Evolutionary conservation across 2,329 filamentous ascomycete genomes (phyloP).

Genomic region (Penicillium sp.): DNA sequence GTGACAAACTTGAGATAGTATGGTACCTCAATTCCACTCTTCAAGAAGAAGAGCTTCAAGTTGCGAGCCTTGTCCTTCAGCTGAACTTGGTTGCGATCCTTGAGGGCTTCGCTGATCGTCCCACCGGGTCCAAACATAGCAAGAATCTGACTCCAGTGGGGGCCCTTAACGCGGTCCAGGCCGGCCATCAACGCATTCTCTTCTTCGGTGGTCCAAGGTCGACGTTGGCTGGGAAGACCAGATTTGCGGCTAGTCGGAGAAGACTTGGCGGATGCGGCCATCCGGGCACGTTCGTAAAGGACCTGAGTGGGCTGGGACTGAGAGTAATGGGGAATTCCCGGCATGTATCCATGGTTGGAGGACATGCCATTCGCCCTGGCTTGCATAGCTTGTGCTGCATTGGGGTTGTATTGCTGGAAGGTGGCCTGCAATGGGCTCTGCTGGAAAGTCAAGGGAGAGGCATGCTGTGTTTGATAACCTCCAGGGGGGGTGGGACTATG

Average conservation of each 20-base stretch:
- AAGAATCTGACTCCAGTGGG: slow-evolving; percentile 90
- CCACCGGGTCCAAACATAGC: slow-evolving; percentile 78
- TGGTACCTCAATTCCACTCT: slow-evolving; percentile 86
- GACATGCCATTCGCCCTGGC: slow-evolving; percentile 34
- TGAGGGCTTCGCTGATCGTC: slow-evolving; percentile 75
- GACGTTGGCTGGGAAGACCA: slow-evolving; percentile 57
- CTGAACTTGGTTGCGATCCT: slow-evolving; percentile 86
- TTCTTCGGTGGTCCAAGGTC: slow-evolving; percentile 85
- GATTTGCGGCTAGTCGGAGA: slow-evolving; percentile 53
- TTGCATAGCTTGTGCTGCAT: slow-evolving; percentile 29
- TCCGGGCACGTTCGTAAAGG: slow-evolving; percentile 56
- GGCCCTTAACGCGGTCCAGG: slow-evolving; percentile 81
- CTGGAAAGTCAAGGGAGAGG: slow-evolving; percentile 36
- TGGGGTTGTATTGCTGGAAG: slow-evolving; percentile 43
- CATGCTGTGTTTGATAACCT: slow-evolving; percentile 33
- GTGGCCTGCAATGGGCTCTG: slow-evolving; percentile 40
- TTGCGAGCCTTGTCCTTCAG: slow-evolving; percentile 91
- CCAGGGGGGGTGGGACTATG: slow-evolving; percentile 35
- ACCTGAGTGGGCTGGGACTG: slow-evolving; percentile 54
- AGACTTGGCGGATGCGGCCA: slow-evolving; percentile 55
- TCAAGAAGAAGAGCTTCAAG: slow-evolving; percentile 85
- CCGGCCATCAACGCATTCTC: slow-evolving; percentile 88
- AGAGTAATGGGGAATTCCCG: slow-evolving; percentile 46
- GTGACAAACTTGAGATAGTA: slow-evolving; percentile 85
- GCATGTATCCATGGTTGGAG: slow-evolving; percentile 45